Evolutionary conservation across 495 filamentous ascomycete species (phyloP), one percentile per base, ranked within the genome.

Genomic region (Thermothielavioides terrestris): DNA sequence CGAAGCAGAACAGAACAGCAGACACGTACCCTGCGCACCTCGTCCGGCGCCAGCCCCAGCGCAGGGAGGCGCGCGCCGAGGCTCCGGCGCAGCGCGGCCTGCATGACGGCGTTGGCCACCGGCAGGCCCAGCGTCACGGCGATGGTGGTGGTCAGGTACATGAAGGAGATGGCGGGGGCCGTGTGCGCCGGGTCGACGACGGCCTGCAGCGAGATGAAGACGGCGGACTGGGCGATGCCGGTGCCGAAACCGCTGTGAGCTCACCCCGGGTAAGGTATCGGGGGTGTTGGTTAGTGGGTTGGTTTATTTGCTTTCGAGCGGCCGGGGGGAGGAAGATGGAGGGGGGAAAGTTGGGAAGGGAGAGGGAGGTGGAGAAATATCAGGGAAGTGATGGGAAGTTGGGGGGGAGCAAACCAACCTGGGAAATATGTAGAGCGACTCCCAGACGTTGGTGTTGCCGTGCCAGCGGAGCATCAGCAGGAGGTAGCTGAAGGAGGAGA

Each of bases 351-450:
- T 1, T 22, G 28, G 18, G 18, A 10, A 22, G 9, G 18, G 10
- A 23, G 18, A 10, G 12, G 17, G 0, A 15, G 2, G 31, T 7
- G 10, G 18, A 26, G 7, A 32, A n/a, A n/a, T n/a, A n/a, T n/a
- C n/a, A n/a, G n/a, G n/a, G n/a, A n/a, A n/a, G n/a, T n/a, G n/a
- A n/a, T n/a, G 31, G 22, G 9, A 1, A 23, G 6, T 1, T 26
- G 10, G 11, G 22, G 14, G 38, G 1, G 1, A 74, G 49, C 58
- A 70, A 74, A 74, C 50, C 58, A 70, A 74, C 39, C 75, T 71
- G 50, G 78, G 80, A 9, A 57, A 57, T 39, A 86, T 84, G 55
- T 83, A 84, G 0, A 86, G 54, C 0, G 80, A 79, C 49, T 84
- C 81, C 60, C 66, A 69, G 59, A 71, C 70, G 21, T 74, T 73